phyloP scores from a whole-genome alignment of 257 asterid genomes.

The Rhazya stricta region DNA sequence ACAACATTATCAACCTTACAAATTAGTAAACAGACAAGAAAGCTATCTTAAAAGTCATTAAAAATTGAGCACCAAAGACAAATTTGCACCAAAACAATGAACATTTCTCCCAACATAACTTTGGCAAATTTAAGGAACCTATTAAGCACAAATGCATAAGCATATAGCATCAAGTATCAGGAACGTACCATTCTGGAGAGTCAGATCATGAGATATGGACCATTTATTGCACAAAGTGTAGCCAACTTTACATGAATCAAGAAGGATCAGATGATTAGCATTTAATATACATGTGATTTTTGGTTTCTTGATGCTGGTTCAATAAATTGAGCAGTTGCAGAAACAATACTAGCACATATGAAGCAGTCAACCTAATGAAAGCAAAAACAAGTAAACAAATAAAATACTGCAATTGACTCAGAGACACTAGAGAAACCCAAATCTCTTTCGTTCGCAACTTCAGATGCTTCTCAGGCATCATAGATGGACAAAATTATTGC shows the following conservation, averaged over 20 bases:
- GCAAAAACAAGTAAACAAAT: not conserved
- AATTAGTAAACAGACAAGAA: not conserved
- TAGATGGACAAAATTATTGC: not conserved
- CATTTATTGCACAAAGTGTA: conserved; percentile 7
- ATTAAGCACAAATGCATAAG: not conserved
- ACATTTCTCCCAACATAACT: not conserved
- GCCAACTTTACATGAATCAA: not conserved
- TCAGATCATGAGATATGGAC: conserved; percentile 4
- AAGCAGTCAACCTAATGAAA: not conserved
- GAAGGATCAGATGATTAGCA: not conserved
- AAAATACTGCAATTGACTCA: not conserved
- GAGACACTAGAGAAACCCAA: not conserved
- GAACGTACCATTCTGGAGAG: not conserved
- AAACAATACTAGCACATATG: too few species aligned
- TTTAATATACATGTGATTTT: conserved; percentile 12
- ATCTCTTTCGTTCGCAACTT: not conserved
- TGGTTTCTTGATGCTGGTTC: conserved; percentile 2
- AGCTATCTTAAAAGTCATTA: too few species aligned
- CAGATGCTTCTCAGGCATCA: not conserved
- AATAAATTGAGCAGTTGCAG: conserved; percentile 10
- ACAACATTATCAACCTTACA: too few species aligned
- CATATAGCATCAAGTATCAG: not conserved
- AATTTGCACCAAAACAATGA: not conserved
- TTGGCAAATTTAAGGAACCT: not conserved
- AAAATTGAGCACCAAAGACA: too few species aligned